Percentiles rank a stretch among this genome's conserved stretches.
These are phyloP conservation scores for Magnolia kwangsiensis DNA, from an alignment of 164 flowering plant genomes.

Conservation along the genomic window DNA sequence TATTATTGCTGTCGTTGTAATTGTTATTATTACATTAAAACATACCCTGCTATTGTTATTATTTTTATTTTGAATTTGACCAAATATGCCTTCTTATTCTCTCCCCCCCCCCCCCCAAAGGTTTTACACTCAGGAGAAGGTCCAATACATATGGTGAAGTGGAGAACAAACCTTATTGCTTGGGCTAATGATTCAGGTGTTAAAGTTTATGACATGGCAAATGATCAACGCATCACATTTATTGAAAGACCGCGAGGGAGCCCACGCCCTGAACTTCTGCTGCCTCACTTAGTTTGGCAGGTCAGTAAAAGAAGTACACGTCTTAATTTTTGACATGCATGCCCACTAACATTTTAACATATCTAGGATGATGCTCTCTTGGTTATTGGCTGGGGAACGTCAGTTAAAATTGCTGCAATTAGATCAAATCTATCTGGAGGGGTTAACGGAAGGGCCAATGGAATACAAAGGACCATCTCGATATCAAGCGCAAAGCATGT, in stretches of 20 bases:
- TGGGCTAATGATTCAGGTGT: slow-evolving; percentile 99
- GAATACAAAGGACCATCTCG: slow-evolving; percentile 44
- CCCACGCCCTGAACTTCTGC: slow-evolving; percentile 85
- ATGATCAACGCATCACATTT: slow-evolving; percentile 88
- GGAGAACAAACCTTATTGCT: slow-evolving; percentile 92
- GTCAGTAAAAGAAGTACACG: slow-evolving; percentile 33
- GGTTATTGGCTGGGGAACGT: slow-evolving; percentile 99
- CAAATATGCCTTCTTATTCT: neutral
- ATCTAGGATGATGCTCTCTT: slow-evolving; percentile 79
- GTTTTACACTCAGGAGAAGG: slow-evolving; percentile 98
- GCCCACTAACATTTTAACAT: slow-evolving; percentile 4
- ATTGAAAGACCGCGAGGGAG: slow-evolving; percentile 94
- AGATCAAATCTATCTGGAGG: slow-evolving; percentile 38
- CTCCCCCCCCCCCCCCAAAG: slow-evolving; percentile 23
- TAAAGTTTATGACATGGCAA: slow-evolving; percentile 88
- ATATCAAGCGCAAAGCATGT: slow-evolving; percentile 66
- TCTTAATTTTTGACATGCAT: slow-evolving; percentile 3
- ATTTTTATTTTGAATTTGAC: too few relatives aligned
- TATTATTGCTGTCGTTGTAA: too few relatives aligned
- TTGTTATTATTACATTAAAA: too few relatives aligned
- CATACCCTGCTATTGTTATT: too few relatives aligned
- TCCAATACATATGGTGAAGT: slow-evolving; percentile 91
- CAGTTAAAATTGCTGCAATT: slow-evolving; percentile 83
- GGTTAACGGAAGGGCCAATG: slow-evolving; percentile 54
- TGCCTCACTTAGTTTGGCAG: slow-evolving; percentile 99